phyloP scores from a whole-genome alignment of 352 stramenopile genomes.

The Globisporangium lucens region DNA sequence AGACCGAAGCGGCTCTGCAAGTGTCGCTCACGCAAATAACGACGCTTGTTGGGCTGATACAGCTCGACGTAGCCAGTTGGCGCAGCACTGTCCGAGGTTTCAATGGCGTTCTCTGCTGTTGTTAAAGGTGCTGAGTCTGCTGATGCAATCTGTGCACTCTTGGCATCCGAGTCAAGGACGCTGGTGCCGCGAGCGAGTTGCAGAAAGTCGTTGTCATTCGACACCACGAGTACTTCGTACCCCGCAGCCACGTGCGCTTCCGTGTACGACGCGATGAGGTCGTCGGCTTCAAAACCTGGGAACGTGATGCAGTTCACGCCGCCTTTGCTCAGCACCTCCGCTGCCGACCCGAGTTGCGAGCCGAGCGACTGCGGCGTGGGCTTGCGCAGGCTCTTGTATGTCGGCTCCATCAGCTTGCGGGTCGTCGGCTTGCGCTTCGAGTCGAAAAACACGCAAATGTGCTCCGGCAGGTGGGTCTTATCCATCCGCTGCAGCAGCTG shows the following conservation, averaged over 20 bases:
- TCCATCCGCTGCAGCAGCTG: slow-evolving; percentile 43
- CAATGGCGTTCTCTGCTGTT: background rate
- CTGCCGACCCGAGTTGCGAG: slow-evolving; percentile 42
- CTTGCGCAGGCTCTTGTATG: slow-evolving; percentile 44
- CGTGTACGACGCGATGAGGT: slow-evolving; percentile 66
- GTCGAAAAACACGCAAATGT: slow-evolving; percentile 66
- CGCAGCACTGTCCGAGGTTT: background rate
- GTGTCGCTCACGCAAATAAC: slow-evolving; percentile 62
- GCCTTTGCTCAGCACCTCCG: slow-evolving; percentile 22
- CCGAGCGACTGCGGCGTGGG: slow-evolving; percentile 37
- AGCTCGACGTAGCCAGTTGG: slow-evolving; percentile 39
- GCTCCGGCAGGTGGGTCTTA: slow-evolving; percentile 38
- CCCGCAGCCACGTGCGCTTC: slow-evolving; percentile 32
- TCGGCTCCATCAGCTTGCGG: slow-evolving; percentile 44
- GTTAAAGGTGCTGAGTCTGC: background rate
- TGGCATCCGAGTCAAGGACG: background rate
- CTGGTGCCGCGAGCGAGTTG: slow-evolving; percentile 42
- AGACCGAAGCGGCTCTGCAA: slow-evolving; percentile 58
- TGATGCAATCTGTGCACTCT: background rate
- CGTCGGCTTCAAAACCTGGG: slow-evolving; percentile 56
- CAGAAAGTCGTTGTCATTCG: slow-evolving; percentile 72
- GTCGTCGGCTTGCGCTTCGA: slow-evolving; percentile 40
- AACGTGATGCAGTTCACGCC: slow-evolving; percentile 50
- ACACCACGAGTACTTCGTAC: slow-evolving; percentile 61
- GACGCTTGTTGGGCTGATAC: slow-evolving; percentile 71